Percentiles rank a stretch among this genome's conserved stretches.
phyloP scores from a whole-genome alignment of 2,329 filamentous ascomycete genomes.

The Stagonosporopsis chrysanthemi region DNA sequence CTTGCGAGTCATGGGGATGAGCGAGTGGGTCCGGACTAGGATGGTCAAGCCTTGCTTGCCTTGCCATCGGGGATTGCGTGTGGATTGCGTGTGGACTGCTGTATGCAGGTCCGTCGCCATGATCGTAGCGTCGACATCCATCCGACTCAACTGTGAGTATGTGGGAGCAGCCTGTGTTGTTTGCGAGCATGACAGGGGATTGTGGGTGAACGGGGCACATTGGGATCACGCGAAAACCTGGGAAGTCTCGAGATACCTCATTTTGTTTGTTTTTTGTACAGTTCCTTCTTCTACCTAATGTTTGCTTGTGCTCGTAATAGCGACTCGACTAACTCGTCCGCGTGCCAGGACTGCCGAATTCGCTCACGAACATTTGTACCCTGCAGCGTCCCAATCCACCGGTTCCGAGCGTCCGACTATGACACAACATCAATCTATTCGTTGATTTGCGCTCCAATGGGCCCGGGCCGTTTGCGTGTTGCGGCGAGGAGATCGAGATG shows the following conservation, averaged over 20 bases:
- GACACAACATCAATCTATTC: constrained; percentile 6
- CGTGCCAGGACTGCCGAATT: constrained; percentile 10
- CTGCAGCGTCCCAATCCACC: constrained; percentile 10
- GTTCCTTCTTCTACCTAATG: constrained; percentile 19
- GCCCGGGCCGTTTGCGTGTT: constrained; percentile 1
- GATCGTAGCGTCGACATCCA: background rate
- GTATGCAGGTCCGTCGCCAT: background rate
- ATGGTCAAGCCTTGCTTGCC: constrained; percentile 1
- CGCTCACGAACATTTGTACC: constrained; percentile 18
- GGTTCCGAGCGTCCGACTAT: constrained; percentile 15
- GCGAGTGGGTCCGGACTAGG: background rate
- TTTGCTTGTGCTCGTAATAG: constrained; percentile 16
- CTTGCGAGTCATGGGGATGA: background rate
- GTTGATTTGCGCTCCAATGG: constrained; percentile 7
- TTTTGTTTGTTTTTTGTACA: constrained; percentile 23
- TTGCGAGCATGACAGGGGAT: background rate
- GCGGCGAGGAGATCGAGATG: background rate
- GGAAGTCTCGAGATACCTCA: constrained; percentile 21
- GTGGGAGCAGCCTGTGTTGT: background rate
- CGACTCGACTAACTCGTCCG: constrained; percentile 4
- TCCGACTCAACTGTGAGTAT: background rate
- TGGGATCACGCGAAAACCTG: constrained; percentile 13
- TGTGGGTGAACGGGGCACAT: background rate
- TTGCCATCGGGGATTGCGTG: background rate
- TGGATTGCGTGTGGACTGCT: background rate